Evolutionary conservation across 352 stramenopile species (phyloP), one percentile per base, ranked within the genome.

Genomic region (Phytophthora parvispora): DNA sequence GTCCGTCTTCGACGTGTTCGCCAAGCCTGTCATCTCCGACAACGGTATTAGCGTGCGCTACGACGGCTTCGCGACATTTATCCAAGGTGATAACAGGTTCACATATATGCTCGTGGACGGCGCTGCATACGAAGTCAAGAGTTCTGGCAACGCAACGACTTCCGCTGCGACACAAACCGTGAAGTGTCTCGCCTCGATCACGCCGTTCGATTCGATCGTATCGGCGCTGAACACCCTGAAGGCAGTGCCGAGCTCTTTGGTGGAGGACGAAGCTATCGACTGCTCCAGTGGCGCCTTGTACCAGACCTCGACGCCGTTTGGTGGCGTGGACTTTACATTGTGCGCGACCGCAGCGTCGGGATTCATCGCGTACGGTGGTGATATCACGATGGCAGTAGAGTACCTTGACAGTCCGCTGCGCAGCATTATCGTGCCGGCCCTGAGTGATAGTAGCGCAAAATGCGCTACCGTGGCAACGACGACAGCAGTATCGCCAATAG

Each of bases 1-100:
- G 13, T 63, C 64, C 36, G 29, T 64, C 24, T 66, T 75, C 31
- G 50, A 77, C 34, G 57, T 77, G 1, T 67, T 81, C 27, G 69
- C 60, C 3, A 76, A 66, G 8, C 74, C 58, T n/a, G n/a, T n/a
- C 6, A 32, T 61, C 28, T 49, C 47, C 1, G 28, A 47, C 3
- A 32, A 64, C 24, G 45, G 52, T 9, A 47, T 16, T 22, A 50
- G 20, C 20, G 49, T 81, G 10, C 34, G 56, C 15, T 81, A 69
- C 49, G 57, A 75, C 55, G 60, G 55, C n/a, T 57, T 75, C 38
- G 36, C 67, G 29, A 61, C 50, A 4, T 63, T 68, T 16, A 29
- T 51, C 22, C 57, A 67, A 29, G 60, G 40, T 8, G 36, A 60
- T 22, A 47, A 32, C 0, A 24, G 52, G n/a, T 63, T 70, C 22